Percentiles rank a stretch among this genome's conserved stretches.
Conservation (phyloP, 1,284 basidiomycete genomes). For the Malassezia sp. region DNA sequence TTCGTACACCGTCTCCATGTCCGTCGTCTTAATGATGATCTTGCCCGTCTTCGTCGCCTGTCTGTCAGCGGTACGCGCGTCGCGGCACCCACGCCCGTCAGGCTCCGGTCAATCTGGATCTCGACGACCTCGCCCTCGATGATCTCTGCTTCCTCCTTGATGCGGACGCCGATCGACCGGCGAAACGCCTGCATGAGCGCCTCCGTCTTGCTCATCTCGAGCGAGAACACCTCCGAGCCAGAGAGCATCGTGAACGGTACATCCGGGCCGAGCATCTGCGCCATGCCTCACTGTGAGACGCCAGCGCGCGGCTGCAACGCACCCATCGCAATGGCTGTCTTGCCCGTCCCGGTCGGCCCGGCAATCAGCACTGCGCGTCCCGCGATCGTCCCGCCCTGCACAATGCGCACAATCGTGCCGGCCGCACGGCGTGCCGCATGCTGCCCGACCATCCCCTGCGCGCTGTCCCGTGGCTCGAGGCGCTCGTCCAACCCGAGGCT, state of each 20-base stretch:
- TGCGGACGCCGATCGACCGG: constrained; percentile 86
- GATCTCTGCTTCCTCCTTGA: constrained; percentile 93
- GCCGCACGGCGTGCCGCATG: constrained; percentile 88
- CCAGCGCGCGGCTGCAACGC: neutral
- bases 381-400: constrained; percentile 85
- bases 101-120: constrained; percentile 90
- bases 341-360: constrained; percentile 88
- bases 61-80: no score
- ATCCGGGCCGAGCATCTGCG: constrained; percentile 79
- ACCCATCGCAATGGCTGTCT: constrained; percentile 84
- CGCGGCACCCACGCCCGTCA: constrained; percentile 92
- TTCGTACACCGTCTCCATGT: constrained; percentile 99
- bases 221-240: constrained; percentile 90
- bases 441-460: constrained; percentile 93
- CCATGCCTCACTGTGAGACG: constrained; percentile 64
- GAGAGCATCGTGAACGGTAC: constrained; percentile 97
- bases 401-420: constrained; percentile 94
- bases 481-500: constrained; percentile 82
- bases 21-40: constrained; percentile 92
- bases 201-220: constrained; percentile 93
- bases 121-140: constrained; percentile 98
- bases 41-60: constrained; percentile 97
- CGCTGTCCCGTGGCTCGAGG: constrained; percentile 73
- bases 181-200: constrained; percentile 92
- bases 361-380: constrained; percentile 91